Evolutionary conservation across 2,329 filamentous ascomycete genomes (phyloP), one percentile per base, ranked within the genome.

Genomic region (Alternaria solani): DNA sequence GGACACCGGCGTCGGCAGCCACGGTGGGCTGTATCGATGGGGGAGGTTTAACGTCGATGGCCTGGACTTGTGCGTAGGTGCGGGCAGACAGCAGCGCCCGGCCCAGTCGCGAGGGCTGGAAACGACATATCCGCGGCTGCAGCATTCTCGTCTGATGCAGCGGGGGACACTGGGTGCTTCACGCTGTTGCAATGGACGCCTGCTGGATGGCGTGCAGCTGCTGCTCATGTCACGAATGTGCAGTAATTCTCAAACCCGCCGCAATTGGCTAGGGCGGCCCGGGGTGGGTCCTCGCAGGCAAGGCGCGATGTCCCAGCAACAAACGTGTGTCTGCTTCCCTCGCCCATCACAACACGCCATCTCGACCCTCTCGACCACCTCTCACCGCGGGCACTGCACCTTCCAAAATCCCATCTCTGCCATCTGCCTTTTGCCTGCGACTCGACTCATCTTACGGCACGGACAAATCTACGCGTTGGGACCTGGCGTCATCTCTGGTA

Each of bases 71-170:
- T 57, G 86, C 84, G 79, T 88, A 89, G 53, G 80, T 79, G 67
- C 86, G 85, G 67, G 73, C 72, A 55, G 75, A 69, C 63, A 81
- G 78, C 65, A 86, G 75, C 74, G 80, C 81, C 77, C 77, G 78
- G 66, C 81, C 83, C 65, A 82, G 77, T 67, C 81, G 78, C 74
- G 79, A 80, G 78, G 82, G 79, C 76, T 80, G 81, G 70, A 81
- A 80, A 62, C 85, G 82, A 73, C 86, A 84, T 80, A 90, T 80
- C 79, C 88, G 86, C 67, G 88, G 85, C 78, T 90, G 89, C 64
- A 92, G 80, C 89, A 92, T 92, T 74, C 57, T 58, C 44, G 51
- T 55, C 34, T 25, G 1, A 48, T 38, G 58, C 48, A 53, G 43
- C 55, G 63, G 46, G 58, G 56, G 61, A 66, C 65, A 52, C 44